Evolutionary conservation across 2,329 filamentous ascomycete species (phyloP).

Genomic region (Raffaelea arxii): DNA sequence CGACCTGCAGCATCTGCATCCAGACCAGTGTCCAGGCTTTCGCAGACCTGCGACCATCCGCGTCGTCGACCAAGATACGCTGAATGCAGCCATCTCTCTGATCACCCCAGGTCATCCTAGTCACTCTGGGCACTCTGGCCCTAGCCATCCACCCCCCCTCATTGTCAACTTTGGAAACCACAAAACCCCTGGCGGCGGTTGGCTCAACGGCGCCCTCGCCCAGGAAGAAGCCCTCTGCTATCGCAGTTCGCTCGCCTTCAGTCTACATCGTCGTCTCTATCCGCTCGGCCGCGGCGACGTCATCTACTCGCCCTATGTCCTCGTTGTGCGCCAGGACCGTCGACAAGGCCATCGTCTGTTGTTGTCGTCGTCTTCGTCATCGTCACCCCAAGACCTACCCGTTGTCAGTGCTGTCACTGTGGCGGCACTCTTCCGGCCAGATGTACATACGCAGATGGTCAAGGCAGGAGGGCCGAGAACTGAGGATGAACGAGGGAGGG

Average conservation of each 20-base stretch:
- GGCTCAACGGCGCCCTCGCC: slow-evolving; percentile 49
- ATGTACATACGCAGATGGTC: slow-evolving; percentile 4
- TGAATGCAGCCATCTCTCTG: slow-evolving; percentile 41
- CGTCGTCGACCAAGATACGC: slow-evolving; percentile 47
- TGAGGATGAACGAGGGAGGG: not conserved
- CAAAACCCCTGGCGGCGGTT: slow-evolving; percentile 50
- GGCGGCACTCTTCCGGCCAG: slow-evolving; percentile 37
- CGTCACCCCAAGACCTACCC: slow-evolving; percentile 21
- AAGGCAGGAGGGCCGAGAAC: slow-evolving; percentile 30
- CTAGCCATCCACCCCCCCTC: too few species aligned
- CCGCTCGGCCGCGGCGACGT: slow-evolving; percentile 13
- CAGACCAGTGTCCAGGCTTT: slow-evolving; percentile 31
- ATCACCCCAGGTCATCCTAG: slow-evolving; percentile 3
- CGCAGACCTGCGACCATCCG: slow-evolving; percentile 25
- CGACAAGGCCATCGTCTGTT: slow-evolving; percentile 12
- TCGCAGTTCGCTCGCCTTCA: slow-evolving; percentile 43
- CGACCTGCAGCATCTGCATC: slow-evolving; percentile 21
- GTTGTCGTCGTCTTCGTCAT: not conserved
- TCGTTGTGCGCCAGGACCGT: slow-evolving; percentile 18
- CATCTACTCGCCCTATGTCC: slow-evolving; percentile 23
- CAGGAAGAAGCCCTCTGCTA: slow-evolving; percentile 64
- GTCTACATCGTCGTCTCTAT: slow-evolving; percentile 26
- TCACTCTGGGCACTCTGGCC: too few species aligned
- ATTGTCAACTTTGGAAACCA: slow-evolving; percentile 59
- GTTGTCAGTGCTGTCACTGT: slow-evolving; percentile 51